Evolutionary conservation across 2,329 filamentous ascomycete species (phyloP).

Genomic region (Aureobasidium sp.): DNA sequence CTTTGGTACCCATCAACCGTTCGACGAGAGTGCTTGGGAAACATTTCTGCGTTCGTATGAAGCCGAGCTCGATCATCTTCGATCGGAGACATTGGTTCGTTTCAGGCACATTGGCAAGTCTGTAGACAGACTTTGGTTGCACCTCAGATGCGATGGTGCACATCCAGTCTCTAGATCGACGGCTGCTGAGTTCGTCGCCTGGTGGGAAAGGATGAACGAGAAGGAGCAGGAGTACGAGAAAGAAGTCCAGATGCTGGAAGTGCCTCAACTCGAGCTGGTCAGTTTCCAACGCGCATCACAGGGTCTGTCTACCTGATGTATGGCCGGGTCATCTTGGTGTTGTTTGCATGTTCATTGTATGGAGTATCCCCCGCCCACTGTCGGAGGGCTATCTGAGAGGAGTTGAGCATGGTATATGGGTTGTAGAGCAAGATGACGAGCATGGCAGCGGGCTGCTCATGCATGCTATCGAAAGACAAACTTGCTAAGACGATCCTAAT

Average conservation of each 20-base stretch:
- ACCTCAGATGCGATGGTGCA: slow-evolving; percentile 11
- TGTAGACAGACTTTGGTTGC: slow-evolving; percentile 22
- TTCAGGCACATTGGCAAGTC: slow-evolving; percentile 32
- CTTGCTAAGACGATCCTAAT: neutral
- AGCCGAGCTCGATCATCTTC: slow-evolving; percentile 29
- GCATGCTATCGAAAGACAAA: neutral
- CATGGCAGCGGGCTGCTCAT: neutral
- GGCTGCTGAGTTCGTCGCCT: slow-evolving; percentile 30
- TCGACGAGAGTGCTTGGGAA: slow-evolving; percentile 27
- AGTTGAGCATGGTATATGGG: neutral
- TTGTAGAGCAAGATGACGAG: neutral
- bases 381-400: neutral
- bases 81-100: slow-evolving; percentile 33
- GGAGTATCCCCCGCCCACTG: neutral
- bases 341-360: neutral
- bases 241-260: slow-evolving; percentile 15
- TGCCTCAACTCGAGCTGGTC: slow-evolving; percentile 15
- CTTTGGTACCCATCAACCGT: slow-evolving; percentile 10
- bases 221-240: slow-evolving; percentile 26
- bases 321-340: neutral
- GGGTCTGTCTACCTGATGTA: slow-evolving; percentile 13
- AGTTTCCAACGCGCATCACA: slow-evolving; percentile 14
- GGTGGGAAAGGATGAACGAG: slow-evolving; percentile 32
- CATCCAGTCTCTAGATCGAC: slow-evolving; percentile 17
- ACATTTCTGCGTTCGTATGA: slow-evolving; percentile 23